Percentiles rank a stretch among this genome's conserved stretches.
phyloP scores from a whole-genome alignment of 805 yeast species.

The Wickerhamiella qilinensis region DNA sequence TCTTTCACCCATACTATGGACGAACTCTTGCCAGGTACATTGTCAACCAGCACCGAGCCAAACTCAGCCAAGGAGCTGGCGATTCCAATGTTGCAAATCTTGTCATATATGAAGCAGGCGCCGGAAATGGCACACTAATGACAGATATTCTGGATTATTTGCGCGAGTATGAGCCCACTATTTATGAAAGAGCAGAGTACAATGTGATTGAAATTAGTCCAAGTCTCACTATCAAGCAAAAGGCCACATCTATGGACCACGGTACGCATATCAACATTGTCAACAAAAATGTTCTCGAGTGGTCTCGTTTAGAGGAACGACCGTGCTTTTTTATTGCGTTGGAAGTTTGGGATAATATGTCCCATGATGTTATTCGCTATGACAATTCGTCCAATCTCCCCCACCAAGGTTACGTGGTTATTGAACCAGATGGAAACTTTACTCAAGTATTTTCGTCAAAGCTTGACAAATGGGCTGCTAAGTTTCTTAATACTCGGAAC shows the following conservation, averaged over 20 bases:
- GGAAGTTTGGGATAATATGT: slow-evolving; percentile 71
- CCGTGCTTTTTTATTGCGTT: slow-evolving; percentile 67
- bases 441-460: slow-evolving; percentile 54
- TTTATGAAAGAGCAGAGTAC: slow-evolving; percentile 52
- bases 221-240: slow-evolving; percentile 32
- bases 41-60: too few relatives aligned
- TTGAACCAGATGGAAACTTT: slow-evolving; percentile 60
- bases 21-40: slow-evolving; percentile 73
- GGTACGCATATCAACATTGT: slow-evolving; percentile 42
- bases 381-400: slow-evolving; percentile 53
- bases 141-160: slow-evolving; percentile 52
- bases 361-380: slow-evolving; percentile 69
- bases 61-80: slow-evolving; percentile 45
- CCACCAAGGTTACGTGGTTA: slow-evolving; percentile 59
- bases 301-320: slow-evolving; percentile 42
- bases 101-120: slow-evolving; percentile 74
- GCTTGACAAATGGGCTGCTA: slow-evolving; percentile 33
- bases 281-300: slow-evolving; percentile 61
- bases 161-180: slow-evolving; percentile 46
- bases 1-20: slow-evolving; percentile 70
- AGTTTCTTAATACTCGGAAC: slow-evolving; percentile 41
- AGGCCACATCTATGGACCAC: slow-evolving; percentile 30
- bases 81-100: slow-evolving; percentile 56
- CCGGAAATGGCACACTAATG: slow-evolving; percentile 83
- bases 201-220: slow-evolving; percentile 57